Base-by-base conservation (phyloP, 23 red algal species). In the Gracilariopsis chorda region DNA sequence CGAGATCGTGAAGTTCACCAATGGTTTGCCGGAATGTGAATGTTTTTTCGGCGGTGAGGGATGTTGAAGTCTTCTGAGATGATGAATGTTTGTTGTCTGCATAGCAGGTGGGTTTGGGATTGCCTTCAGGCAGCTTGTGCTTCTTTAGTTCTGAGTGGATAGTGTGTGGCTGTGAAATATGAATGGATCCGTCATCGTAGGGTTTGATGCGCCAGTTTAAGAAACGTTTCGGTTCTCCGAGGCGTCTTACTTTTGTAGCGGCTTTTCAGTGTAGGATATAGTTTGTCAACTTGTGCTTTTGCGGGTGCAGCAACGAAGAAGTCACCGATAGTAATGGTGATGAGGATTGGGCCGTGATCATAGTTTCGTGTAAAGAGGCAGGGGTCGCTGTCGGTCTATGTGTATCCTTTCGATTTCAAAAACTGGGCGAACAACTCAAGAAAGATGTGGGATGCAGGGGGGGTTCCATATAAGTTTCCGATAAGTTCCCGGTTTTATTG, bases 11-110 rank as follows among this genome's bases (percentile, higher is more conserved):
- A 2, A 83, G 35, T 12, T 64, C 51, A 44, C 79, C 79, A 39
- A 83, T 40, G 7, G 34, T 83, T 83, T 83, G 79, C 10, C 39
- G 79, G 57, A 67, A 67, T 48, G 58, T 27, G 52, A 21, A 21
- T 30, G 14, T 67, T 58, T 64, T 55, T n/a, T 55, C 55, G 10
- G 53, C 17, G 3, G 10, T 73, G 57, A 59, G 49, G 36, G 49
- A 20, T 6, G n/a, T 17, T n/a, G 44, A 51, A 35, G 51, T 9
- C 19, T 12, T 0, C 0, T 2, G 11, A 23, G 32, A 23, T 17
- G 0, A 34, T 4, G 19, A 43, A 43, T 53, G 25, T 24, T 0
- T 64, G 21, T 53, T 1, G 37, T 83, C 52, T 16, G 16, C 4
- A 0, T 61, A 28, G 3, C 5, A 57, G 7, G 57, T 64, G 16